These are phyloP conservation scores for Ambrosia trifida DNA, from an alignment of 129 eudicot genomes.

Conservation along the genomic window DNA sequence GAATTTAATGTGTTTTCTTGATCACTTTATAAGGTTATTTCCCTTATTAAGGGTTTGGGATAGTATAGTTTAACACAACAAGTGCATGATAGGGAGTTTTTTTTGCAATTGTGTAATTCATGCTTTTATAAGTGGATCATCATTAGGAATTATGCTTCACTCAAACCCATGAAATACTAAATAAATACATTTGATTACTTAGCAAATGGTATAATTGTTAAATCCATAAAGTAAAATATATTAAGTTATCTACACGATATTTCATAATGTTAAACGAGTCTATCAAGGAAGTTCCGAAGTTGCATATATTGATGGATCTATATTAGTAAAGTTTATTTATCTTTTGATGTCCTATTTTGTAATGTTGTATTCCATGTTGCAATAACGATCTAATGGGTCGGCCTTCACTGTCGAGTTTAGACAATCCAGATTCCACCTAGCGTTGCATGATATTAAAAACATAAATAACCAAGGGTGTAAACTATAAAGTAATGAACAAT, in stretches of 20 bases:
- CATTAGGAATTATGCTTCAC: conserved; percentile 17
- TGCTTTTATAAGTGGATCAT: conserved; percentile 34
- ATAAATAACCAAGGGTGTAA: too few relatives aligned
- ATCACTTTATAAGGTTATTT: conserved; percentile 15
- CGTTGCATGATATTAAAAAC: too few relatives aligned
- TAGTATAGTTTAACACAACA: conserved; percentile 36
- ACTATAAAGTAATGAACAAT: too few relatives aligned
- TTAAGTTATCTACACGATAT: background rate
- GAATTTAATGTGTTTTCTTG: conserved; percentile 39
- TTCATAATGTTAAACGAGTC: background rate
- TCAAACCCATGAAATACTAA: conserved; percentile 12
- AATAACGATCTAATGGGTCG: background rate
- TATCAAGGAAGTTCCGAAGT: background rate
- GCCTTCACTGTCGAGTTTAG: background rate
- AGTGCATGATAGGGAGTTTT: conserved; percentile 16
- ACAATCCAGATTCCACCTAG: background rate
- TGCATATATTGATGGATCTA: background rate
- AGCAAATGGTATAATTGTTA: background rate
- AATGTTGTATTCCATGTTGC: background rate
- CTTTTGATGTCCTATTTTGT: background rate
- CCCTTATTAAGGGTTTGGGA: conserved; percentile 26
- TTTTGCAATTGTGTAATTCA: conserved; percentile 46
- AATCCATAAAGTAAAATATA: background rate
- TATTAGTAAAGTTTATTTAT: background rate
- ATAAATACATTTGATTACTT: background rate